phyloP scores from a whole-genome alignment of 2,329 filamentous ascomycete species.

The Polychaeton citri region DNA sequence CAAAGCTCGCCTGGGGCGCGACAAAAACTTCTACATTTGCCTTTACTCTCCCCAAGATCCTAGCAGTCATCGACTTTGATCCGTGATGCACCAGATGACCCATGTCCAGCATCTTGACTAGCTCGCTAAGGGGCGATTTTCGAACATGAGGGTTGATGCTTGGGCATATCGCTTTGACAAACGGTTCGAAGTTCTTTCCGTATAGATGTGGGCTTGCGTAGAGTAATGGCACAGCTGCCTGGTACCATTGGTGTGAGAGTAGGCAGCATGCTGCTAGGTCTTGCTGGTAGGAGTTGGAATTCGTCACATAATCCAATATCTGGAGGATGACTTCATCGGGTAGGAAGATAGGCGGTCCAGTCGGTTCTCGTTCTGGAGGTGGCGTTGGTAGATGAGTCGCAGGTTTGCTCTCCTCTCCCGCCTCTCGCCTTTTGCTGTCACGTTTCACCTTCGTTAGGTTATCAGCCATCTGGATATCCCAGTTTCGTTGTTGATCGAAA shows the following conservation, averaged over 20 bases:
- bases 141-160: conserved; percentile 35
- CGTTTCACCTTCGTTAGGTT: conserved; percentile 16
- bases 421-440: conserved; percentile 5
- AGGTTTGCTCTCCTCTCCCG: conserved; percentile 2
- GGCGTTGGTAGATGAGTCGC: background rate
- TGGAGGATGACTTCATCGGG: conserved; percentile 42
- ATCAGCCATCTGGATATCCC: conserved; percentile 22
- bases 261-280: conserved; percentile 39
- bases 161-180: conserved; percentile 42
- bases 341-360: conserved; percentile 25
- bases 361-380: conserved; percentile 4
- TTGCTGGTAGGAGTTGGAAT: conserved; percentile 26
- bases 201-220: conserved; percentile 39
- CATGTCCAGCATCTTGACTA: conserved; percentile 42
- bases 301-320: conserved; percentile 33
- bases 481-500: conserved; percentile 22
- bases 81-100: conserved; percentile 45
- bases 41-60: conserved; percentile 42
- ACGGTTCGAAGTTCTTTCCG: conserved; percentile 40
- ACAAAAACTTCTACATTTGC: conserved; percentile 39
- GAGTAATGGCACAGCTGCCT: conserved; percentile 35
- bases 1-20: conserved; percentile 45
- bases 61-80: conserved; percentile 43
- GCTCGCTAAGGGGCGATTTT: conserved; percentile 33
- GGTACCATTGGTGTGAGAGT: conserved; percentile 44